phyloP scores from a whole-genome alignment of 108 stramenopile genomes.

The Mediolabrus comicus region DNA sequence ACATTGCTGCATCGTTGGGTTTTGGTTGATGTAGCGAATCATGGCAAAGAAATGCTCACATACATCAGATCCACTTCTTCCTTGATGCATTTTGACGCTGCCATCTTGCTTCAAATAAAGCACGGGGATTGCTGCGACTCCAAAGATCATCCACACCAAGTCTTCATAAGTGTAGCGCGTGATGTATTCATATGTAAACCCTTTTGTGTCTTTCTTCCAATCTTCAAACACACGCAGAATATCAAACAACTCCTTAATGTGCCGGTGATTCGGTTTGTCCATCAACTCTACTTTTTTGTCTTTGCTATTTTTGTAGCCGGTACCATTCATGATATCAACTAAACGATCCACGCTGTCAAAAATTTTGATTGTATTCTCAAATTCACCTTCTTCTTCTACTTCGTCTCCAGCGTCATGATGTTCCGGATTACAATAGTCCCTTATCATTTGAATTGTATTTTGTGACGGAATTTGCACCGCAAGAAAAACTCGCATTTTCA shows the following conservation, averaged over 20 bases:
- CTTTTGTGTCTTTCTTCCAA: slow-evolving; percentile 5
- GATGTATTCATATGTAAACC: not conserved
- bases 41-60: slow-evolving; percentile 12
- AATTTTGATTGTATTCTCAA: not conserved
- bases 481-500: no score
- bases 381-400: not conserved
- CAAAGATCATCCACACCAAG: slow-evolving; percentile 7
- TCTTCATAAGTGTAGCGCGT: slow-evolving; percentile 10
- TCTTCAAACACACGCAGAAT: slow-evolving; percentile 2
- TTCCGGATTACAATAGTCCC: not conserved
- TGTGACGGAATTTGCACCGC: no score
- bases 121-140: not conserved
- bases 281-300: not conserved
- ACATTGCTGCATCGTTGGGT: not conserved
- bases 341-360: not conserved
- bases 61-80: not conserved
- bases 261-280: slow-evolving; percentile 4
- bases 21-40: not conserved
- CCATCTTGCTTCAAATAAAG: slow-evolving; percentile 1
- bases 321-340: not conserved
- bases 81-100: not conserved
- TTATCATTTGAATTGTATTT: no score
- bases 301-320: not conserved
- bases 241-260: slow-evolving; percentile 1
- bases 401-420: not conserved